Conservation (phyloP, 129 eudicot genomes). For the Chrysanthemum lavandulifolium region DNA sequence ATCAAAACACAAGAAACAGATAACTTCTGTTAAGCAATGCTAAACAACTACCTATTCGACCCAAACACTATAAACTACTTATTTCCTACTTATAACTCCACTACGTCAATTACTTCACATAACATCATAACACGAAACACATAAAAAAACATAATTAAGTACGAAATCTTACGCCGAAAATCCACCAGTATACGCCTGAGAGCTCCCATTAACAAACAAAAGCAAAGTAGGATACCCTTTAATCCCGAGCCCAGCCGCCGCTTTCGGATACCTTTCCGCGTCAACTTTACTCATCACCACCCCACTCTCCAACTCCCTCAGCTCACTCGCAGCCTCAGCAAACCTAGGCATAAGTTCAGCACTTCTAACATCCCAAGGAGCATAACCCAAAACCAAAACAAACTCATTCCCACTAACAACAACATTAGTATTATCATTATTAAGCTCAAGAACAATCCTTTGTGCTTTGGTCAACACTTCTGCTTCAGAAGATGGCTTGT, state of each 20-base stretch:
- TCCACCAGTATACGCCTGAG: slow-evolving; percentile 76
- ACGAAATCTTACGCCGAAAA: slow-evolving; percentile 58
- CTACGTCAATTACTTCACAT: too few species aligned
- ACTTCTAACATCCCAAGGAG: slow-evolving; percentile 88
- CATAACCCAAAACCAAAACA: slow-evolving; percentile 78
- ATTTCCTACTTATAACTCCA: background rate
- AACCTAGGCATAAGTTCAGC: slow-evolving; percentile 95
- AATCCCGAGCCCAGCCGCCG: slow-evolving; percentile 72
- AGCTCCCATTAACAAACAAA: slow-evolving; percentile 67
- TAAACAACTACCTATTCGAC: background rate
- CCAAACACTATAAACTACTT: background rate
- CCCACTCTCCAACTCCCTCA: slow-evolving; percentile 47
- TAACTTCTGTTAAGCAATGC: background rate
- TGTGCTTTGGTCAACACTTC: slow-evolving; percentile 72
- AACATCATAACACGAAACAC: background rate
- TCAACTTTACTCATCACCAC: slow-evolving; percentile 73
- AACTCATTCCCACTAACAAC: slow-evolving; percentile 58
- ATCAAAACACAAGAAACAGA: background rate
- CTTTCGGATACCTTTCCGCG: slow-evolving; percentile 72
- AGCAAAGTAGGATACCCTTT: slow-evolving; percentile 90
- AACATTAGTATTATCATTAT: slow-evolving; percentile 51
- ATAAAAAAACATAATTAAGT: background rate
- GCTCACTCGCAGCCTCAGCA: slow-evolving; percentile 75
- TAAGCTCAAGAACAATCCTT: slow-evolving; percentile 69
- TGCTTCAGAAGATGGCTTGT: slow-evolving; percentile 52